A percentile compares a stretch with the other conserved stretches of the same genome.
These are phyloP conservation scores for Arxiozyma telluris DNA, from an alignment of 1,139 yeast genomes.

Conservation along the genomic window DNA sequence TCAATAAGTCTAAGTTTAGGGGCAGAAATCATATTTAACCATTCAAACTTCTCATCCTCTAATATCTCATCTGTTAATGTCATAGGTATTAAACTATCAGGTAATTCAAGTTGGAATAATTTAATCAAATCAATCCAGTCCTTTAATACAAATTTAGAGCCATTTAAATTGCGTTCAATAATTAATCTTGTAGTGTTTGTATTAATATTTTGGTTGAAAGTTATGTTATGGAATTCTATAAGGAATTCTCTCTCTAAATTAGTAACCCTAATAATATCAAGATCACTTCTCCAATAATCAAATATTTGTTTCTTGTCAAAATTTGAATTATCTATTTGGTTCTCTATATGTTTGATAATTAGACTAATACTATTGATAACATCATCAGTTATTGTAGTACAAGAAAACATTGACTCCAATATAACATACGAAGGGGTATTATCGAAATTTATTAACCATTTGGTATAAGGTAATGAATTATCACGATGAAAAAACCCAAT, in stretches of 20 bases:
- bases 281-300: slow-evolving; percentile 11
- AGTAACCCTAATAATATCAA: slow-evolving; percentile 14
- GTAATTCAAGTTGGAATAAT: slow-evolving; percentile 31
- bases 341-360: slow-evolving; percentile 3
- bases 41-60: not conserved
- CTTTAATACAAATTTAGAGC: slow-evolving; percentile 1
- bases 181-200: not conserved
- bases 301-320: slow-evolving; percentile 4
- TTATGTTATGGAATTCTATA: slow-evolving; percentile 3
- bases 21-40: slow-evolving; percentile 2
- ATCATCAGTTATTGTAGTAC: slow-evolving; percentile 6
- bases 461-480: slow-evolving; percentile 7
- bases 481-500: slow-evolving; percentile 1
- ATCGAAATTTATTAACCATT: not conserved
- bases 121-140: slow-evolving; percentile 26
- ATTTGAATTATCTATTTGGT: not conserved
- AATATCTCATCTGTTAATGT: slow-evolving; percentile 19
- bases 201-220: not conserved
- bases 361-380: slow-evolving; percentile 4
- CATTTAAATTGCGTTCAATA: not conserved
- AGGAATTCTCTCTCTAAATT: slow-evolving; percentile 16
- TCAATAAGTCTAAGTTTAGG: slow-evolving; percentile 1
- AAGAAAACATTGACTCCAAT: slow-evolving; percentile 9
- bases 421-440: not conserved
- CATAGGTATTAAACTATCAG: slow-evolving; percentile 31